Evolutionary conservation across 1,284 basidiomycete genomes (phyloP).

Genomic region (Tranzscheliella williamsii): DNA sequence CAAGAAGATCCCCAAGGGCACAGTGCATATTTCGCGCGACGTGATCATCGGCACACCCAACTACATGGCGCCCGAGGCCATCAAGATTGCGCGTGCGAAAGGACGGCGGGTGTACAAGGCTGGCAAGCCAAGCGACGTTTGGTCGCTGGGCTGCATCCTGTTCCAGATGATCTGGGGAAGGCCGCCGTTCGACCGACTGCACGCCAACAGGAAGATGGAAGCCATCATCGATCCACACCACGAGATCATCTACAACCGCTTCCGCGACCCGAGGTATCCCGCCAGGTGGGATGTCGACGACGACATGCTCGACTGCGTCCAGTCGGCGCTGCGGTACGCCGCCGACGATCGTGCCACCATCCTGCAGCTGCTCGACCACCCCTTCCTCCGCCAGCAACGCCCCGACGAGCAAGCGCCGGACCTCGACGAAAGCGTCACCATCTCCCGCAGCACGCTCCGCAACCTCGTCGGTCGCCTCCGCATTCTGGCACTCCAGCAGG

Average conservation of each 20-base stretch:
- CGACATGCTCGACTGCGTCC: conserved; percentile 74
- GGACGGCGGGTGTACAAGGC: conserved; percentile 61
- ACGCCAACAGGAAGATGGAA: conserved; percentile 86
- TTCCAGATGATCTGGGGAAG: conserved; percentile 94
- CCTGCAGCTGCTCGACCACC: conserved; percentile 66
- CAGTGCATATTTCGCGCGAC: conserved; percentile 59
- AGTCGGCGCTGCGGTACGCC: conserved; percentile 73
- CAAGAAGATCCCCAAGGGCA: conserved; percentile 70
- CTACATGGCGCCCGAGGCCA: conserved; percentile 61
- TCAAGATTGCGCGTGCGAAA: conserved; percentile 52
- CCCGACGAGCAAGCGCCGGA: conserved; percentile 2
- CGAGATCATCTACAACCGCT: conserved; percentile 75
- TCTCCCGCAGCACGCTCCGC: conserved; percentile 39
- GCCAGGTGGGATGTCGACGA: conserved; percentile 66
- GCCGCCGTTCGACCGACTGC: conserved; percentile 84
- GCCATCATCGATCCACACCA: conserved; percentile 77
- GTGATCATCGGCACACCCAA: conserved; percentile 60
- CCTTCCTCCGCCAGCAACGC: conserved; percentile 57
- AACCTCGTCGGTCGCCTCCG: conserved; percentile 45
- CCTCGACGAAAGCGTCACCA: conserved; percentile 32
- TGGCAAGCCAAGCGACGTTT: conserved; percentile 71
- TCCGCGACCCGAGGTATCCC: conserved; percentile 66
- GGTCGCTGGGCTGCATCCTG: conserved; percentile 94
- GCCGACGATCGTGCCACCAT: conserved; percentile 81
- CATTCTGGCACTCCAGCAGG: conserved; percentile 37